Evolutionary conservation across 2,329 filamentous ascomycete genomes (phyloP), one percentile per base, ranked within the genome.

Genomic region (Helotiales sp.): DNA sequence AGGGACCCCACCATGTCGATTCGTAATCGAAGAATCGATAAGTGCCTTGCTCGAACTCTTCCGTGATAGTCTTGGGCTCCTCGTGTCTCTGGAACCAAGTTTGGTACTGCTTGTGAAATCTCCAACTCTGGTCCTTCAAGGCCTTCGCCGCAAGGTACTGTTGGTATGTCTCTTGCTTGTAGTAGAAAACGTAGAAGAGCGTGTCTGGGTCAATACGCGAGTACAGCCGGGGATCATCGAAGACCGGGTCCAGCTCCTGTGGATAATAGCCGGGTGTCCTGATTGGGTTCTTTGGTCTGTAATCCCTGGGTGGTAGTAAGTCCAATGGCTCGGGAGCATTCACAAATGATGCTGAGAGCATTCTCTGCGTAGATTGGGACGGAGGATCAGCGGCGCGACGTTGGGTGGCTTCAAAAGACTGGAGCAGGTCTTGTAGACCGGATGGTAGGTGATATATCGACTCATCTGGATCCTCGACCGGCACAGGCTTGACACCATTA

Each of bases 21-120:
- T 99, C 95, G 72, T 99, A 99, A 76, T 99, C 95, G 75, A 99
- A 99, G 80, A 99, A 99, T 51, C 95, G 88, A 79, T 99, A 99
- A 24, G 95, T 99, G 62, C 95, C 95, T 76, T 99, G 95, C 77
- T 99, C 95, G 71, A 91, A 98, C 76, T 99, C 95, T 75, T 99
- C 95, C 0, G 95, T 98, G 70, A 99, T 99, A 67, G 87, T 93
- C 80, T 99, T 99, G 17, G 95, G 95, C 78, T 99, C 95, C 72
- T 99, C 95, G 66, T 99, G 95, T 52, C 95, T 84, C 75, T 99
- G 95, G 71, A 99, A 99, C 95, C 95, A 99, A 1, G 95, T 99
- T 75, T 96, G 95, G 72, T 99, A 99, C 74, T 98, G 95, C 80
- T 99, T 99, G 77, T 99, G 95, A 74, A 99, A 99, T 56, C 95